phyloP scores from a whole-genome alignment of 2,329 filamentous ascomycete species.

The Remersonia thermophila region DNA sequence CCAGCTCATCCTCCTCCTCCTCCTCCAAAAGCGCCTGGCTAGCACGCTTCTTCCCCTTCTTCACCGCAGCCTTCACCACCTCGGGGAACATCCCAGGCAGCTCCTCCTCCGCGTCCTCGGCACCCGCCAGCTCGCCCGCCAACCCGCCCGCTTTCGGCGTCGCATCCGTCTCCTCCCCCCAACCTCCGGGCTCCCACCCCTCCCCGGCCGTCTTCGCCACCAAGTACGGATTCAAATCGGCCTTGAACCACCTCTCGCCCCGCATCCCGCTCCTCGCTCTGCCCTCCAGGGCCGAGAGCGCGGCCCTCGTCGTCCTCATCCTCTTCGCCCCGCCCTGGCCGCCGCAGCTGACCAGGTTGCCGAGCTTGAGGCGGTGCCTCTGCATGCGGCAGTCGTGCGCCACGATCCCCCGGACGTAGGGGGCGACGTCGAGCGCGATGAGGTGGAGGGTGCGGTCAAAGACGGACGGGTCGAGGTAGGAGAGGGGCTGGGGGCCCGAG shows the following conservation, averaged over 20 bases:
- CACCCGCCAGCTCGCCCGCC: conserved; percentile 1
- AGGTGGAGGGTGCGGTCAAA: conserved; percentile 60
- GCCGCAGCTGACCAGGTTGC: conserved; percentile 41
- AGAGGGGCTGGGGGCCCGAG: conserved; percentile 19
- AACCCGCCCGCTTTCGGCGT: conserved; percentile 4
- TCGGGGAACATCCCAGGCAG: neutral
- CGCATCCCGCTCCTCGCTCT: conserved; percentile 50
- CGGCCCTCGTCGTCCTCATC: conserved; percentile 54
- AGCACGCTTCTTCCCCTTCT: conserved; percentile 11
- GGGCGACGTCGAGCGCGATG: conserved; percentile 68
- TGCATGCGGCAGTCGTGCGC: conserved; percentile 62
- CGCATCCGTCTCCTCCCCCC: no score
- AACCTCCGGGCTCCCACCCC: conserved; percentile 19
- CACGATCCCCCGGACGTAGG: conserved; percentile 79
- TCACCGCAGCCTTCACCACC: conserved; percentile 4
- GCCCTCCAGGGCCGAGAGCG: conserved; percentile 57
- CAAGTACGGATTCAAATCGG: conserved; percentile 39
- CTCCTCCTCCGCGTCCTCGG: neutral
- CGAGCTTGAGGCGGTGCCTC: conserved; percentile 46
- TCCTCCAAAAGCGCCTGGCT: conserved; percentile 9
- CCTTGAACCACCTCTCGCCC: conserved; percentile 54
- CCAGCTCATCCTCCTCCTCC: conserved; percentile 12
- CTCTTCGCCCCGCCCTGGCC: conserved; percentile 26
- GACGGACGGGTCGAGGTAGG: conserved; percentile 52
- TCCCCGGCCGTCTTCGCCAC: conserved; percentile 43